Evolutionary conservation across 495 filamentous ascomycete species (phyloP).

Genomic region (Delitschia confertaspora): DNA sequence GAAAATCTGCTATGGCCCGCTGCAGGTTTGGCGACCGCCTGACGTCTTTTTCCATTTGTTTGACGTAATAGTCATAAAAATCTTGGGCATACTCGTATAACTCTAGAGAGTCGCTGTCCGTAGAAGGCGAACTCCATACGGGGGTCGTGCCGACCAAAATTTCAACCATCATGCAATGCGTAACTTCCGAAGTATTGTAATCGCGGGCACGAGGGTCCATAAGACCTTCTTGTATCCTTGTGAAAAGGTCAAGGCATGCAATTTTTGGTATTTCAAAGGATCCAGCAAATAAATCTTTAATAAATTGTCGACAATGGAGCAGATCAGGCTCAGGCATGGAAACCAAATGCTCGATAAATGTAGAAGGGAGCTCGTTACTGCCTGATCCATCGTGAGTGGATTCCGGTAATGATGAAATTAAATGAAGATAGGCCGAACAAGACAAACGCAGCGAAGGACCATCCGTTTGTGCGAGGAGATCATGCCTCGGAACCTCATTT

Average conservation of each 20-base stretch:
- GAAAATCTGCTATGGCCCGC: constrained; percentile 53
- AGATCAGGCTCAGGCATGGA: constrained; percentile 44
- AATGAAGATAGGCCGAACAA: constrained; percentile 17
- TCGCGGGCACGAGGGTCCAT: constrained; percentile 38
- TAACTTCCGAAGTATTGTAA: constrained; percentile 68
- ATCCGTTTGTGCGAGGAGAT: constrained; percentile 41
- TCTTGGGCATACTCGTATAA: constrained; percentile 55
- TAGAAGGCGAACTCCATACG: constrained; percentile 51
- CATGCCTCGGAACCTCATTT: constrained; percentile 39
- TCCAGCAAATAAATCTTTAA: constrained; percentile 25
- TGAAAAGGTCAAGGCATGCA: constrained; percentile 34
- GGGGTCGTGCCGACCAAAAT: constrained; percentile 56
- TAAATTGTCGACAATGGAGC: constrained; percentile 46
- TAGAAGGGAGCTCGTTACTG: constrained; percentile 7
- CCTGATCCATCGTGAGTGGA: constrained; percentile 2
- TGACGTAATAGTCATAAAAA: constrained; percentile 74
- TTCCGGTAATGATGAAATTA: constrained; percentile 13
- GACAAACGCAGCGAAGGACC: constrained; percentile 41
- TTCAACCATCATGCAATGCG: constrained; percentile 58
- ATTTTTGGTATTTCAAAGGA: background rate
- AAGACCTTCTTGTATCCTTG: constrained; percentile 49
- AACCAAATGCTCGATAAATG: constrained; percentile 44
- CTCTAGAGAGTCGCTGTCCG: constrained; percentile 32
- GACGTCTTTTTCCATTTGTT: constrained; percentile 50
- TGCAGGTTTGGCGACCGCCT: constrained; percentile 57